These are phyloP conservation scores for Apostasia ramifera DNA, from an alignment of 106 monocot genomes.

Conservation along the genomic window DNA sequence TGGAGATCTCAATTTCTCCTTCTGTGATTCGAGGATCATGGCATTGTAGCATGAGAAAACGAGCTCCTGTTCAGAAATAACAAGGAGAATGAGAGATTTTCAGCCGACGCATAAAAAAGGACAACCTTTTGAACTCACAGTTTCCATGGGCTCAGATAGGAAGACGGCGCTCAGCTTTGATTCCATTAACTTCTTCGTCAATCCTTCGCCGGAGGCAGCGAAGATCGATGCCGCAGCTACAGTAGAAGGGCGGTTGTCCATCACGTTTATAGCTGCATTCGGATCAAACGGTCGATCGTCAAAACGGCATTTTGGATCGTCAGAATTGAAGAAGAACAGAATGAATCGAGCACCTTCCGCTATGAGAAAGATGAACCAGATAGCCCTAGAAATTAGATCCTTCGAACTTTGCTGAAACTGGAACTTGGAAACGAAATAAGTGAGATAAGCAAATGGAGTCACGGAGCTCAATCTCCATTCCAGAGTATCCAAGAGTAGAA, in stretches of 20 bases:
- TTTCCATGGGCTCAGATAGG: constrained; percentile 22
- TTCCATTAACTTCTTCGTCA: constrained; percentile 38
- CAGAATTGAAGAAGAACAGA: neutral
- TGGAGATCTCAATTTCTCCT: constrained; percentile 17
- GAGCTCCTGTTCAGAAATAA: constrained; percentile 29
- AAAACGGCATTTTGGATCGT: neutral
- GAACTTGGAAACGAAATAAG: constrained; percentile 47
- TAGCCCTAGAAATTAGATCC: constrained; percentile 32
- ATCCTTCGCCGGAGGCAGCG: constrained; percentile 30
- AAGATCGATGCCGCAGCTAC: constrained; percentile 63
- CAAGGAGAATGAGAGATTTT: neutral
- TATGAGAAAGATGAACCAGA: constrained; percentile 29
- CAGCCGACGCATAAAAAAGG: neutral
- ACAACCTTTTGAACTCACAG: constrained; percentile 27
- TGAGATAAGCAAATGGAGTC: constrained; percentile 70
- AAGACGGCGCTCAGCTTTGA: constrained; percentile 31
- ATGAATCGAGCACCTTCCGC: constrained; percentile 35
- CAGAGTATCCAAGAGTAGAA: constrained; percentile 62
- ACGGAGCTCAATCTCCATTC: constrained; percentile 65
- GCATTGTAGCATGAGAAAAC: constrained; percentile 63
- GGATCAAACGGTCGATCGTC: neutral
- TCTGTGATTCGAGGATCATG: constrained; percentile 54
- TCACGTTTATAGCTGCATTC: constrained; percentile 49
- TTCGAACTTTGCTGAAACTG: constrained; percentile 6
- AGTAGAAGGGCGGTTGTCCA: constrained; percentile 43